phyloP scores from a whole-genome alignment of 192 early-diverging fungal species.

The Linnemannia zychae region DNA sequence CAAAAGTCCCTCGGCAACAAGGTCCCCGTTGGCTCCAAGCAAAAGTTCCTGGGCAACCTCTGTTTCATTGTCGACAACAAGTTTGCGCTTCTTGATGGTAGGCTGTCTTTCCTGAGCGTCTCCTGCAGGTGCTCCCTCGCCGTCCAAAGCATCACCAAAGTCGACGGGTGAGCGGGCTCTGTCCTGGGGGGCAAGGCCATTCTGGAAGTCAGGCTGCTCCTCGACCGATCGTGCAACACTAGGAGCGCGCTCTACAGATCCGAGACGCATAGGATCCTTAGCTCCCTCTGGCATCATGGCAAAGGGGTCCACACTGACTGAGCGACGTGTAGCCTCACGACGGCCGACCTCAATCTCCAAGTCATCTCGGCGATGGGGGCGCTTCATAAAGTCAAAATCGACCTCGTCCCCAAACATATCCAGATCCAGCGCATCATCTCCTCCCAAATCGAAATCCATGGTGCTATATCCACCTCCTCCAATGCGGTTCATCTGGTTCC shows the following conservation, averaged over 20 bases:
- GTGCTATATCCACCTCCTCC: slow-evolving; percentile 55
- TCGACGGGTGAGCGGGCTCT: slow-evolving; percentile 66
- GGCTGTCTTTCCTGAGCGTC: slow-evolving; percentile 24
- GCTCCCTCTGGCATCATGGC: slow-evolving; percentile 27
- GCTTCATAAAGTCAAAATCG: slow-evolving; percentile 57
- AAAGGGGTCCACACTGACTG: slow-evolving; percentile 57
- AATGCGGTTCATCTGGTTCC: slow-evolving; percentile 54
- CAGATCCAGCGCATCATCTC: slow-evolving; percentile 40
- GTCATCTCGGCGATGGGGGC: slow-evolving; percentile 41
- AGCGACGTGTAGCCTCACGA: slow-evolving; percentile 51
- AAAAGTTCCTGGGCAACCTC: slow-evolving; percentile 69
- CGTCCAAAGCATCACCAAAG: slow-evolving; percentile 66
- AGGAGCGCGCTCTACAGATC: slow-evolving; percentile 29
- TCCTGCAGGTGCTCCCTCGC: slow-evolving; percentile 34
- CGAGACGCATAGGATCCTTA: slow-evolving; percentile 25
- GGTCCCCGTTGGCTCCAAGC: slow-evolving; percentile 49
- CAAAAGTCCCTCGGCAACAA: slow-evolving; percentile 57
- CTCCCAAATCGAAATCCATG: slow-evolving; percentile 55
- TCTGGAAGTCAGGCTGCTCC: slow-evolving; percentile 63
- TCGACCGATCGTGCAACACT: slow-evolving; percentile 41
- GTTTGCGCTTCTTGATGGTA: slow-evolving; percentile 65
- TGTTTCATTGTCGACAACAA: slow-evolving; percentile 76
- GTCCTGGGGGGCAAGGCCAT: slow-evolving; percentile 52
- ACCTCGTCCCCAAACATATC: slow-evolving; percentile 42
- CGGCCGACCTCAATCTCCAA: slow-evolving; percentile 71